phyloP scores from a whole-genome alignment of 2,329 filamentous ascomycete species.

The Talaromyces sp. region DNA sequence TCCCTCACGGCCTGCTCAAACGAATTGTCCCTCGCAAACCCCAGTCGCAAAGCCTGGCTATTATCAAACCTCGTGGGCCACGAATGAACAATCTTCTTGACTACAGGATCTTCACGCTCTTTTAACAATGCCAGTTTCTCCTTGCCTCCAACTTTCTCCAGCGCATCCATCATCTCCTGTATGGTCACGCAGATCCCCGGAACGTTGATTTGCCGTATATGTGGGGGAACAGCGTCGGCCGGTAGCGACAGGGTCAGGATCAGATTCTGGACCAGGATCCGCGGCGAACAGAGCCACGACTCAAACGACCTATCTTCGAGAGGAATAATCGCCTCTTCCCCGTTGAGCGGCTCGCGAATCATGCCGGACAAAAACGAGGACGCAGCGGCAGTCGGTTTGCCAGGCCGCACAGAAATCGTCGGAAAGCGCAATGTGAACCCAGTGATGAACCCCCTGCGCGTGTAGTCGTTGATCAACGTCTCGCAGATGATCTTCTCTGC shows the following conservation, averaged over 20 bases:
- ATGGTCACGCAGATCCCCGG: slow-evolving; percentile 53
- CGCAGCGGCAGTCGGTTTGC: slow-evolving; percentile 57
- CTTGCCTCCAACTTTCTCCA: slow-evolving; percentile 52
- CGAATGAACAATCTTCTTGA: slow-evolving; percentile 51
- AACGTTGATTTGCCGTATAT: slow-evolving; percentile 53
- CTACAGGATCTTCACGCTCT: slow-evolving; percentile 48
- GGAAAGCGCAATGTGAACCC: slow-evolving; percentile 58
- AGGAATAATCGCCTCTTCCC: slow-evolving; percentile 49
- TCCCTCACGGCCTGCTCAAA: slow-evolving; percentile 55
- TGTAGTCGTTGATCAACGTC: slow-evolving; percentile 60
- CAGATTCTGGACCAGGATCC: slow-evolving; percentile 51
- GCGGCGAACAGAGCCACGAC: slow-evolving; percentile 54
- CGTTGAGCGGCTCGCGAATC: slow-evolving; percentile 59
- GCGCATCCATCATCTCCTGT: slow-evolving; percentile 53
- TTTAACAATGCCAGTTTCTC: slow-evolving; percentile 48
- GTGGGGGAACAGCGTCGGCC: slow-evolving; percentile 34
- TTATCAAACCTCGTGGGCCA: slow-evolving; percentile 57
- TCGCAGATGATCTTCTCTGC: slow-evolving; percentile 61
- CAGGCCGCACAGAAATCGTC: slow-evolving; percentile 58
- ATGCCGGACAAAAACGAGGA: slow-evolving; percentile 61
- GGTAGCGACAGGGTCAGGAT: slow-evolving; percentile 45
- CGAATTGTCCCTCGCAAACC: slow-evolving; percentile 48
- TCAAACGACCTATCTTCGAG: slow-evolving; percentile 49
- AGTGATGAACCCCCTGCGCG: slow-evolving; percentile 55
- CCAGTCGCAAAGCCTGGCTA: slow-evolving; percentile 46